Base-by-base conservation (phyloP, 2,329 filamentous ascomycete genomes). In the Elsinoe australis region DNA sequence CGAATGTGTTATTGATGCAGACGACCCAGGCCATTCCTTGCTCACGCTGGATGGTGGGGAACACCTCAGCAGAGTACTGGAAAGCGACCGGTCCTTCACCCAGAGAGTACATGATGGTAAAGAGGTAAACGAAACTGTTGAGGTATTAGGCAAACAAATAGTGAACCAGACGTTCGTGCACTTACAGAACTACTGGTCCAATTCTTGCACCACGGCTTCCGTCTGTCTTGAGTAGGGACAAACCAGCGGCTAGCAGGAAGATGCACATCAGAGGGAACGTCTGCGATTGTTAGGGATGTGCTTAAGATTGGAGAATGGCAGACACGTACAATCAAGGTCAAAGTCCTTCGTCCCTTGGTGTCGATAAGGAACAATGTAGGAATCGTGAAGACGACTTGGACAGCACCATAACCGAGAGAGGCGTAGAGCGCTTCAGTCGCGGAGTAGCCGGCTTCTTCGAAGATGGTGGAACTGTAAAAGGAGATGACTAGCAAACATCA, bases 311-410 rank as follows among this genome's bases (percentile, higher is more conserved):
- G 9, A 28, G 36, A 4, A 3, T 41, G 3, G 21, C 4, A 26
- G n/a, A n/a, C 3, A 41, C 36, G 15, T 24, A 41, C 26, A 12
- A 51, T 33, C 7, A 51, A 49, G 18, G 32, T 52, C 1, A 64
- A 55, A 2, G 54, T 48, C 7, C 61, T 56, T 15, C 62, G 54
- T 12, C 62, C 61, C 15, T 60, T 62, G 10, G 61, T 66, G 42
- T 67, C 64, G 44, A 67, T 67, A 2, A 74, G 76, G 69, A 70
- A 79, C 28, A 81, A 63, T 1, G 77, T 76, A 0, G 77, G 77
- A 51, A 71, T 73, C 1, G 76, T 75, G 54, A 79, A 79, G 39
- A 78, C 35, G 53, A 79, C 79, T 53, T 74, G 79, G 48, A 78
- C 67, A 0, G 79, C 61, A 2, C 78, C 78, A 51, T 79, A 80